A percentile compares a stretch with the other conserved stretches of the same genome.
Conservation (phyloP, 2,329 filamentous ascomycete species). For the Leptodontidium sp. region DNA sequence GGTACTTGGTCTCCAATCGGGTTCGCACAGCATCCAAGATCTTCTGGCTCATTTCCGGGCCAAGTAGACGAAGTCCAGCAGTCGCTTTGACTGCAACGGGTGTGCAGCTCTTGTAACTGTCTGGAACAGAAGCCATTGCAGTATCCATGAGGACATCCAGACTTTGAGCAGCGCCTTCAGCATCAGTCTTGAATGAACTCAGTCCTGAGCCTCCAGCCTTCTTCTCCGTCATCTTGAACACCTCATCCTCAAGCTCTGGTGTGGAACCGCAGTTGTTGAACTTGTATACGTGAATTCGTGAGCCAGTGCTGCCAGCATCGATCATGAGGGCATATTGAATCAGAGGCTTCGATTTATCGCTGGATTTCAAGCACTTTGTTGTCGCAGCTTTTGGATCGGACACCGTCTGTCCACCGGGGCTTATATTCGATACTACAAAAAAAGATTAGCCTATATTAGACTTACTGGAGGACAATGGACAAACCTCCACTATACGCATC, state of each 20-base stretch:
- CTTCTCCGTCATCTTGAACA: conserved; percentile 94
- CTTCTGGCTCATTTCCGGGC: conserved; percentile 78
- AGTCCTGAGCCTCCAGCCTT: conserved; percentile 76
- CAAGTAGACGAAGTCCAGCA: conserved; percentile 88
- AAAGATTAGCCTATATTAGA: conserved; percentile 20
- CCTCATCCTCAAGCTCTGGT: conserved; percentile 92
- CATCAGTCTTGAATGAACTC: conserved; percentile 87
- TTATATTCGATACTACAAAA: conserved; percentile 36
- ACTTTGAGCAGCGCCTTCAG: conserved; percentile 87
- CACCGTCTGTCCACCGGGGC: conserved; percentile 58
- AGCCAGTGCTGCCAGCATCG: conserved; percentile 96
- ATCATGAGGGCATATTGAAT: conserved; percentile 99
- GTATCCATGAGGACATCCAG: conserved; percentile 88
- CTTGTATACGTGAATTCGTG: conserved; percentile 96
- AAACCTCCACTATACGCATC: conserved; percentile 42
- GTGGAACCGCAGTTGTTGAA: conserved; percentile 98
- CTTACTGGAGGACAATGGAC: neutral
- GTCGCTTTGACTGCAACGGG: conserved; percentile 98
- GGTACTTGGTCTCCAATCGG: conserved; percentile 87
- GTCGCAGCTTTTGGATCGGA: conserved; percentile 71
- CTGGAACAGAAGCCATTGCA: conserved; percentile 84
- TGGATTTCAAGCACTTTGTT: conserved; percentile 81
- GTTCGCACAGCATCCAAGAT: conserved; percentile 86
- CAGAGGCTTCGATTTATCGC: conserved; percentile 87
- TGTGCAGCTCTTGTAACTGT: conserved; percentile 88